phyloP scores from a whole-genome alignment of 371 early-diverging fungal species.

The Umbelopsis sp. region DNA sequence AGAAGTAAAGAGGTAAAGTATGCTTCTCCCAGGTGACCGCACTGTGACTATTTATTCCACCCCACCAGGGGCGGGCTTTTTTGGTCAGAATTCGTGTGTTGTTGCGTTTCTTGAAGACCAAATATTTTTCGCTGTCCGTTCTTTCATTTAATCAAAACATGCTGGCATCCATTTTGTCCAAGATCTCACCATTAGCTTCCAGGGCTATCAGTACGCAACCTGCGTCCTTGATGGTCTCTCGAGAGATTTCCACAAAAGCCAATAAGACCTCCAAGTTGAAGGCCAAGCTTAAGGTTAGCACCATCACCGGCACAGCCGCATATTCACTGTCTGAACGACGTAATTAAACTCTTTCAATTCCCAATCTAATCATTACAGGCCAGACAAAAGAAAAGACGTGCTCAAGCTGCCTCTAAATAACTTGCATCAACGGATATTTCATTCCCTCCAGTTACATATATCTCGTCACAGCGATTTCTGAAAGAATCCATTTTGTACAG shows the following conservation, averaged over 20 bases:
- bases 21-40: constrained; percentile 4
- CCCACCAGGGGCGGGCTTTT: neutral
- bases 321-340: neutral
- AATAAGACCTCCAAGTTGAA: constrained; percentile 25
- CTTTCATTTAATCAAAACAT: neutral
- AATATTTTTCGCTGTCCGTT: neutral
- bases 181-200: constrained; percentile 1
- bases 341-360: neutral
- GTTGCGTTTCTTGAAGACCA: neutral
- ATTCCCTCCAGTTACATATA: too few species aligned
- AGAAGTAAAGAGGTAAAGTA: neutral
- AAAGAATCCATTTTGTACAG: neutral
- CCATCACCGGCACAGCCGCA: neutral
- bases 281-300: constrained; percentile 22
- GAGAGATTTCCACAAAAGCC: constrained; percentile 22
- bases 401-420: constrained; percentile 15
- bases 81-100: neutral
- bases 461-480: neutral
- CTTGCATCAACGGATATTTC: too few species aligned
- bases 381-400: constrained; percentile 28
- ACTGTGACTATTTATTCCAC: constrained; percentile 11
- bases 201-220: neutral
- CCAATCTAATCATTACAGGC: constrained; percentile 16
- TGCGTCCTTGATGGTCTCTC: neutral
- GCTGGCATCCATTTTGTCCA: constrained; percentile 17